Conservation (phyloP, 225 moss, liverwort and hornwort species). For the Climacium dendroides region DNA sequence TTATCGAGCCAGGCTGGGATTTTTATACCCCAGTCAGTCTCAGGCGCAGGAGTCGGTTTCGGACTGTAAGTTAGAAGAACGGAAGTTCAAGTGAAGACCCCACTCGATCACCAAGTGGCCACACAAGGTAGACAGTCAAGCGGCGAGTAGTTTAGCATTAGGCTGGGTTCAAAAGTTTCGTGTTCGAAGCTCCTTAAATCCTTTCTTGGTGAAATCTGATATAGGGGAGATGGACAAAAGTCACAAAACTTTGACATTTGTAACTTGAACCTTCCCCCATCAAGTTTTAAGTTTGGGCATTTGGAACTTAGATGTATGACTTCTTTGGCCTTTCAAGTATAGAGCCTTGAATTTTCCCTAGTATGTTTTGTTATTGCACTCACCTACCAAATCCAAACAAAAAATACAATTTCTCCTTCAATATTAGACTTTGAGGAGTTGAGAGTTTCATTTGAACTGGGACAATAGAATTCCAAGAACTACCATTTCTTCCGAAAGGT, state of each 20-base stretch:
- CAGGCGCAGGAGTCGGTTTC: neutral
- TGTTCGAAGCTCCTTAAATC: neutral
- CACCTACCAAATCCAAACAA: no score
- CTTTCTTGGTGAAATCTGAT: neutral
- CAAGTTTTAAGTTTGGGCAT: no score
- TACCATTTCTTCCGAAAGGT: fast-evolving
- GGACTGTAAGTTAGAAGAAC: neutral
- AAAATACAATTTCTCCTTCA: neutral
- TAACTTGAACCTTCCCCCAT: neutral
- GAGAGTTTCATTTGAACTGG: neutral
- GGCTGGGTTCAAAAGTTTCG: neutral
- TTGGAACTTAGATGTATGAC: neutral
- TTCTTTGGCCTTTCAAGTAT: neutral
- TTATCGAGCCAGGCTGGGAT: neutral
- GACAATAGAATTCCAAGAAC: neutral
- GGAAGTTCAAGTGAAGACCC: neutral
- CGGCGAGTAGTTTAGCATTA: neutral
- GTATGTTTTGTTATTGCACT: neutral
- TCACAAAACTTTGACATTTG: neutral
- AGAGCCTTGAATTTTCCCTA: fast-evolving
- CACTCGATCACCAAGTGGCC: neutral
- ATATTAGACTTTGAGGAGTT: no score
- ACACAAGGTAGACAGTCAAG: neutral
- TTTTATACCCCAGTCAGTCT: no score
- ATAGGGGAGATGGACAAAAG: no score